phyloP scores from a whole-genome alignment of 345 rosid genomes.

The thale cress (Arabidopsis thaliana) region DNA sequence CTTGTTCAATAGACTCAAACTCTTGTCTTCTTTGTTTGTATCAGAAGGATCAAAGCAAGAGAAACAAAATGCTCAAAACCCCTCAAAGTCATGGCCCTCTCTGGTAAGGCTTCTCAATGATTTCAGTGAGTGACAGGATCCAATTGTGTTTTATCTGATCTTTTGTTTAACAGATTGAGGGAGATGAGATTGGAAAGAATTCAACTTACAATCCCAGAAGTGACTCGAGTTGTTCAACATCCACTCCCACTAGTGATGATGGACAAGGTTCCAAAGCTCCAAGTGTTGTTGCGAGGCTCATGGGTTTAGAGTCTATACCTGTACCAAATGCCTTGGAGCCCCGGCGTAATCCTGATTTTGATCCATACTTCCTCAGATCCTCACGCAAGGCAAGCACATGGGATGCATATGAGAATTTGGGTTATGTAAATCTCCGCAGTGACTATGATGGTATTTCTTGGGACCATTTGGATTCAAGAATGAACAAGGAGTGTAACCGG shows the following conservation, averaged over 20 bases:
- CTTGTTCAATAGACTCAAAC: conserved; percentile 19
- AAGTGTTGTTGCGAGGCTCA: conserved; percentile 89
- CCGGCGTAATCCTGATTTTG: conserved; percentile 33
- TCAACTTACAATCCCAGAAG: conserved; percentile 50
- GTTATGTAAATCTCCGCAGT: conserved; percentile 42
- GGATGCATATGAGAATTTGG: conserved; percentile 51
- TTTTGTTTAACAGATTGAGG: conserved; percentile 31
- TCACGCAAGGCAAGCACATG: conserved; percentile 49
- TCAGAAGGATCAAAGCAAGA: conserved; percentile 55
- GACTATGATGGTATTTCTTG: conserved; percentile 41
- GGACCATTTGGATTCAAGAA: conserved; percentile 45
- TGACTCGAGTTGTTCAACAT: conserved; percentile 62
- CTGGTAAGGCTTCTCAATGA: conserved; percentile 45
- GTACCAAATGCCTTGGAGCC: conserved; percentile 49
- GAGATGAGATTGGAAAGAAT: conserved; percentile 45
- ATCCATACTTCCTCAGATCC: conserved; percentile 45
- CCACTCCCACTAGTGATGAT: conserved; percentile 72
- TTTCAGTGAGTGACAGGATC: not conserved
- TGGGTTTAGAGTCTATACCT: conserved; percentile 94
- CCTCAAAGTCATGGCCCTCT: conserved; percentile 44
- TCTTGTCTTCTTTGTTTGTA: conserved; percentile 26
- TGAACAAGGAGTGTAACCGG: conserved; percentile 40
- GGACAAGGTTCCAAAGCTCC: conserved; percentile 68
- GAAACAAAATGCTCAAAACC: conserved; percentile 49
- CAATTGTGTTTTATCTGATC: not conserved